Percentiles rank a stretch among this genome's conserved stretches.
These are phyloP conservation scores for Lathyrus oleraceus DNA, from an alignment of 306 rosid genomes.

Conservation along the genomic window DNA sequence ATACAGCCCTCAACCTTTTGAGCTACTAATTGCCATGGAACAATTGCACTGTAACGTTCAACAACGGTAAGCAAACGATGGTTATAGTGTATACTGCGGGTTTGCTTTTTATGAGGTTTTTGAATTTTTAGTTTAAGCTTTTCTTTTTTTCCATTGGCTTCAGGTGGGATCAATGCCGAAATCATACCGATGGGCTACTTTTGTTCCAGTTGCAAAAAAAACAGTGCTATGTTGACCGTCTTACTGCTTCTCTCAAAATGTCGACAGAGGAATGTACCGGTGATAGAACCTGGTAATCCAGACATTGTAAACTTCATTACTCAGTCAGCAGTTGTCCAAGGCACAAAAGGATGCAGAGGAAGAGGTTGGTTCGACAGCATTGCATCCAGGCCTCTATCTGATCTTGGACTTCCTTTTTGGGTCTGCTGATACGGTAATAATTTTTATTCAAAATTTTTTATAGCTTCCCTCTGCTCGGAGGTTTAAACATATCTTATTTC, in stretches of 20 bases:
- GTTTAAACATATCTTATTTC: too few species aligned
- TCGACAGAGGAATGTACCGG: too few species aligned
- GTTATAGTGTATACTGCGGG: constrained; percentile 5
- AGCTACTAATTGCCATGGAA: too few species aligned
- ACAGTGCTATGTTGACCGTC: constrained; percentile 74
- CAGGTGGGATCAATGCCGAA: constrained; percentile 74
- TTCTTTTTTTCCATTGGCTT: constrained; percentile 35
- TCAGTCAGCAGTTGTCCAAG: constrained; percentile 84
- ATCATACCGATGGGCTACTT: constrained; percentile 81
- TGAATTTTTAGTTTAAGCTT: neutral
- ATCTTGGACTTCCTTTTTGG: constrained; percentile 89
- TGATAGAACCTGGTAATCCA: too few species aligned
- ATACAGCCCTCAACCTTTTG: too few species aligned
- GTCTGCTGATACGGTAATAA: too few species aligned
- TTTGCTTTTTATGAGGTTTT: neutral
- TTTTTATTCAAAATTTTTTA: too few species aligned
- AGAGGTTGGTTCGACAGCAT: constrained; percentile 93
- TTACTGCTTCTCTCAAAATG: too few species aligned
- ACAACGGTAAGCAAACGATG: constrained; percentile 56
- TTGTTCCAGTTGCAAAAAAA: constrained; percentile 64
- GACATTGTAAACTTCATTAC: constrained; percentile 77
- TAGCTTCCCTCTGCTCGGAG: too few species aligned
- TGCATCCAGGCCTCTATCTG: constrained; percentile 55
- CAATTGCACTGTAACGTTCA: too few species aligned
- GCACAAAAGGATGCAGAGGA: constrained; percentile 69